Evolutionary conservation across 2,329 filamentous ascomycete species (phyloP).

Genomic region (Monosporascus sp.): DNA sequence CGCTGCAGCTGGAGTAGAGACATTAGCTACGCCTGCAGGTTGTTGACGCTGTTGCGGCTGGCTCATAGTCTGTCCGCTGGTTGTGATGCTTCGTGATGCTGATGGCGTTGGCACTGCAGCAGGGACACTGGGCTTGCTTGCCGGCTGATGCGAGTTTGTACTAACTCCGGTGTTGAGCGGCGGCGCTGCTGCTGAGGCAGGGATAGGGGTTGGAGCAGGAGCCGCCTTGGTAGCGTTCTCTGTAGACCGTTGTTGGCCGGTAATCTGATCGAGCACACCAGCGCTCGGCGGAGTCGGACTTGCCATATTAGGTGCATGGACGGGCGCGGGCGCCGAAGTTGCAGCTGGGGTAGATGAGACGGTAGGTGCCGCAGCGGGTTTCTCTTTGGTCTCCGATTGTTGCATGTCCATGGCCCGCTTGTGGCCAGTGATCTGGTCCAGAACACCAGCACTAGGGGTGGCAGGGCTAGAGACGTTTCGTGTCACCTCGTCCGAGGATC

Average conservation of each 20-base stretch:
- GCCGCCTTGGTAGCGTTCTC: constrained; percentile 8
- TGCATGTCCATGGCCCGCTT: constrained; percentile 8
- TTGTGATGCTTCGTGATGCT: background rate
- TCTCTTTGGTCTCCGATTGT: constrained; percentile 2
- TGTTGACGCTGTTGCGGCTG: background rate
- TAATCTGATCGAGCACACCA: constrained; percentile 23
- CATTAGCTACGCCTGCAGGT: background rate
- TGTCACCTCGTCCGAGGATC: background rate
- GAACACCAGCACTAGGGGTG: constrained; percentile 21
- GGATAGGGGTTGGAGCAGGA: background rate
- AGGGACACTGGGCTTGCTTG: no score
- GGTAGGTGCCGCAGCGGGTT: background rate
- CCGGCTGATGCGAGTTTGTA: no score
- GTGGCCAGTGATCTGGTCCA: constrained; percentile 23
- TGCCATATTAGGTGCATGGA: constrained; percentile 6
- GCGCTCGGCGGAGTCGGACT: constrained; percentile 18
- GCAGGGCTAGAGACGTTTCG: constrained; percentile 12
- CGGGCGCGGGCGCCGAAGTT: background rate
- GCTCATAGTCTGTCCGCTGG: background rate
- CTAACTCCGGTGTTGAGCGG: no score
- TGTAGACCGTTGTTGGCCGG: constrained; percentile 17
- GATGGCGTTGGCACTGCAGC: background rate
- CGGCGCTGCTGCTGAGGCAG: background rate
- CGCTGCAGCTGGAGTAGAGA: background rate
- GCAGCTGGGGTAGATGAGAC: background rate